Percentiles rank a stretch among this genome's conserved stretches.
These are phyloP conservation scores for Rhododendron mucronatum DNA, from an alignment of 148 eudicot species.

Conservation along the genomic window DNA sequence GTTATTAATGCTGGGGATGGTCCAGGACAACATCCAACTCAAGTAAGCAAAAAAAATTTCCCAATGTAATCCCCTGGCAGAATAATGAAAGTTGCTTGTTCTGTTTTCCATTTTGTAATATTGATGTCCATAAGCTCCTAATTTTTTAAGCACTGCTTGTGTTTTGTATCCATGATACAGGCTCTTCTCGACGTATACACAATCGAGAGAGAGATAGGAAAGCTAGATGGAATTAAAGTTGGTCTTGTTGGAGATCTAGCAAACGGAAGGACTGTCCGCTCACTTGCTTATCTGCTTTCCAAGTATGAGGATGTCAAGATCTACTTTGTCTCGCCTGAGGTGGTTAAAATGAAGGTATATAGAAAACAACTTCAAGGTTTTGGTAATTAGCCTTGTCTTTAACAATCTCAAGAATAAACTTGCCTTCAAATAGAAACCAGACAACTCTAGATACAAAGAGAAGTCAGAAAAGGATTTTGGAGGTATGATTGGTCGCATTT, in stretches of 20 bases:
- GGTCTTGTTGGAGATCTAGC: slow-evolving; percentile 99
- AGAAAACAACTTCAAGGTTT: neutral
- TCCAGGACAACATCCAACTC: slow-evolving; percentile 99
- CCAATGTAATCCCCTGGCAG: neutral
- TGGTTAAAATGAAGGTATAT: slow-evolving; percentile 86
- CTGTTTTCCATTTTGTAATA: neutral
- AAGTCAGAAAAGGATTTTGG: neutral
- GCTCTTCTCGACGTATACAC: slow-evolving; percentile 94
- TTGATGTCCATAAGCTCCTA: neutral
- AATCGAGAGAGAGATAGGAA: slow-evolving; percentile 87
- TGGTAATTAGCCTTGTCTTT: neutral
- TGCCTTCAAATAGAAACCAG: neutral
- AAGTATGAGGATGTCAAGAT: slow-evolving; percentile 81
- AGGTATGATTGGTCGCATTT: neutral
- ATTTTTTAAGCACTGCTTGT: neutral
- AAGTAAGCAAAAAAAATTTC: slow-evolving; percentile 31
- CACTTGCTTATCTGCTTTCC: slow-evolving; percentile 89
- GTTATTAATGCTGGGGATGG: slow-evolving; percentile 98
- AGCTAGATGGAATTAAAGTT: slow-evolving; percentile 83
- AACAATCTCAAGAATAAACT: neutral
- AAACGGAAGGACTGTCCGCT: slow-evolving; percentile 89
- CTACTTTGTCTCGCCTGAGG: slow-evolving; percentile 86
- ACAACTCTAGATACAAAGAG: neutral
- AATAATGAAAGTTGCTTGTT: neutral
- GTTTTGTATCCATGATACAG: slow-evolving; percentile 24